A percentile compares a stretch with the other conserved stretches of the same genome.
Conservation (phyloP, 371 early-diverging fungal genomes). For the Dinochytrium kinnereticum region DNA sequence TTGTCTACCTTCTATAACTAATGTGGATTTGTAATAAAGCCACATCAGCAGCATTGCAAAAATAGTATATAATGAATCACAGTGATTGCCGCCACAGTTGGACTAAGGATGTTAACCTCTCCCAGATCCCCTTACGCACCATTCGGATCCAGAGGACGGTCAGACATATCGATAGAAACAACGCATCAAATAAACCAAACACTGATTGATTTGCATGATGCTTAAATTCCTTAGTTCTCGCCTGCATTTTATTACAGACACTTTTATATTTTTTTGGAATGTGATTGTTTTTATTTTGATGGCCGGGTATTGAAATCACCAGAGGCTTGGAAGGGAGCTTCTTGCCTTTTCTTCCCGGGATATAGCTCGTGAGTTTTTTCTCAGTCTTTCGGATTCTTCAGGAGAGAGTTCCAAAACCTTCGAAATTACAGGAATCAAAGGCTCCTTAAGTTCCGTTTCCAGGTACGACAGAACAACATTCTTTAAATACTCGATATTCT, state of each 20-base stretch:
- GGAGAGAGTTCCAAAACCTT: constrained; percentile 44
- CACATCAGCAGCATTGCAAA: background rate
- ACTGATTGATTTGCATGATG: background rate
- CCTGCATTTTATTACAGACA: no score
- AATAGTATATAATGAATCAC: background rate
- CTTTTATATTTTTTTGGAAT: no score
- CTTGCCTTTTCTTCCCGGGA: constrained; percentile 26
- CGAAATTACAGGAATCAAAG: constrained; percentile 37
- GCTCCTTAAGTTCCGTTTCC: constrained; percentile 39
- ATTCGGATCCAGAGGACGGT: background rate
- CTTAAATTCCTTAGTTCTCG: no score
- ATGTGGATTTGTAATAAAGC: background rate
- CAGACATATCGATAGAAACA: background rate
- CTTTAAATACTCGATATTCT: constrained; percentile 45
- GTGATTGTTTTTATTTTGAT: no score
- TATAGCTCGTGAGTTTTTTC: no score
- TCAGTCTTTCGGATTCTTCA: constrained; percentile 32
- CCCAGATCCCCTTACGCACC: background rate
- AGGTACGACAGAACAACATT: constrained; percentile 45
- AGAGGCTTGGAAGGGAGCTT: constrained; percentile 21
- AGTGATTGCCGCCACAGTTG: background rate
- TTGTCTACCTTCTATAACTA: background rate
- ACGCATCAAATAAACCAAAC: background rate
- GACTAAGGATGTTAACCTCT: background rate
- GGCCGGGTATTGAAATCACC: no score